Conservation (phyloP, 2,329 filamentous ascomycete species). For the Botrytis paeoniae region DNA sequence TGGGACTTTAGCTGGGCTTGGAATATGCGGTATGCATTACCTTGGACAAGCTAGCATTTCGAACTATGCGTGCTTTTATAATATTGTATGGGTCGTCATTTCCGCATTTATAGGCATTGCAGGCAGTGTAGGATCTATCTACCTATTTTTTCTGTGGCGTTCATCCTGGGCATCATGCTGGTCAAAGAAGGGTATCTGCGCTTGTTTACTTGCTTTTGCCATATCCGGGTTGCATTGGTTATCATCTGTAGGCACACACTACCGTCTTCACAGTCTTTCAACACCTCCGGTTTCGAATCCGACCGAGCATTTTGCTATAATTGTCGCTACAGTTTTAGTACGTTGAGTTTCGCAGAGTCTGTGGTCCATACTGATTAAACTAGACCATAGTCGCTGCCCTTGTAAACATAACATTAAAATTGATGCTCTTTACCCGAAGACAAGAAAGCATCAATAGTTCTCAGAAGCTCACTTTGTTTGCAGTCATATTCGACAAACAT, state of each 20-base stretch:
- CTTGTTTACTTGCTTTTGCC: constrained; percentile 65
- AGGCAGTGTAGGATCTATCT: constrained; percentile 67
- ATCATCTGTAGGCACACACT: constrained; percentile 67
- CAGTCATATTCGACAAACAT: constrained; percentile 64
- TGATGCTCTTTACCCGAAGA: constrained; percentile 45
- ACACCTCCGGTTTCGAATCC: constrained; percentile 29
- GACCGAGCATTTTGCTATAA: constrained; percentile 19
- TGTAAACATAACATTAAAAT: constrained; percentile 52
- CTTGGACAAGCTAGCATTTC: constrained; percentile 78
- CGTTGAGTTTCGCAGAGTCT: background rate
- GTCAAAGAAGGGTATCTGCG: constrained; percentile 69
- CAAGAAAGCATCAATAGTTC: constrained; percentile 41
- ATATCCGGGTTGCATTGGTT: constrained; percentile 89
- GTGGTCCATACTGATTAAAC: background rate
- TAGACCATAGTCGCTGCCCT: constrained; percentile 61
- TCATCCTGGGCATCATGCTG: constrained; percentile 74
- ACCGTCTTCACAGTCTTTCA: constrained; percentile 52
- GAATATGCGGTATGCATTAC: constrained; percentile 85
- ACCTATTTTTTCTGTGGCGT: constrained; percentile 72
- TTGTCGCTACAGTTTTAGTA: constrained; percentile 31
- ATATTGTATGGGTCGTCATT: constrained; percentile 54
- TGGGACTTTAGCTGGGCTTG: constrained; percentile 67
- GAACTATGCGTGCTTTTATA: constrained; percentile 71
- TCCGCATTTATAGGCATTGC: constrained; percentile 69
- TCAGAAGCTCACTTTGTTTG: constrained; percentile 52